Evolutionary conservation across 2,329 filamentous ascomycete genomes (phyloP), one percentile per base, ranked within the genome.

Genomic region (Setomelanomma holmii): DNA sequence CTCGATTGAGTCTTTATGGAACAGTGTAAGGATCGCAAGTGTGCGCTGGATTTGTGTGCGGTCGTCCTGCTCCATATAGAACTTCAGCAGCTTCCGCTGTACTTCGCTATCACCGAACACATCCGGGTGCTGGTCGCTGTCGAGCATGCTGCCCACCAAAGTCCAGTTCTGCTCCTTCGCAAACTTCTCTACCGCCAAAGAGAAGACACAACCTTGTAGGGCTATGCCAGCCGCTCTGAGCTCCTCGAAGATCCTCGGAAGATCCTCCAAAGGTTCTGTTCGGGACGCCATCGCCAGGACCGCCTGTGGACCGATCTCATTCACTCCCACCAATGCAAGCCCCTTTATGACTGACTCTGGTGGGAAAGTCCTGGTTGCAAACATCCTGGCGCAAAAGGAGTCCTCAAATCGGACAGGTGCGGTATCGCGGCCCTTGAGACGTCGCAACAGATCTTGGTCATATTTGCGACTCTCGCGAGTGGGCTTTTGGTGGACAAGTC

Each of bases 281-380:
- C 90, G 83, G 10, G 89, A 73, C 3, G 87, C 90, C 72, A 96
- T 85, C 40, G 93, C 88, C 58, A 92, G 89, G 17, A 96, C 71
- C 4, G 91, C 89, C 16, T 89, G 77, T 0, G 91, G 88, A 0
- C 92, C 92, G 56, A 96, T 88, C 30, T 80, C 78, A 41, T 85
- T 80, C 4, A 96, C 78, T 2, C 89, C 89, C 45, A 96, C 83
- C 63, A 89, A 85, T 49, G 83, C 80, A 16, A 95, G 78, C 5
- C 89, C 82, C 27, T 84, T 84, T 48, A 96, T 85, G 21, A 91
- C 85, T 59, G 88, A 84, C 49, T 93, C 86, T 8, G 92, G 79
- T 1, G 87, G 84, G 19, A 95, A 82, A 72, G 90, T 89, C 51
- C 81, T 87, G 1, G 87, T 89, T 8, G 92, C 92, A 69, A 96